These are phyloP conservation scores for Aureobasidium sp. DNA, from an alignment of 2,329 filamentous ascomycete genomes.

Conservation along the genomic window DNA sequence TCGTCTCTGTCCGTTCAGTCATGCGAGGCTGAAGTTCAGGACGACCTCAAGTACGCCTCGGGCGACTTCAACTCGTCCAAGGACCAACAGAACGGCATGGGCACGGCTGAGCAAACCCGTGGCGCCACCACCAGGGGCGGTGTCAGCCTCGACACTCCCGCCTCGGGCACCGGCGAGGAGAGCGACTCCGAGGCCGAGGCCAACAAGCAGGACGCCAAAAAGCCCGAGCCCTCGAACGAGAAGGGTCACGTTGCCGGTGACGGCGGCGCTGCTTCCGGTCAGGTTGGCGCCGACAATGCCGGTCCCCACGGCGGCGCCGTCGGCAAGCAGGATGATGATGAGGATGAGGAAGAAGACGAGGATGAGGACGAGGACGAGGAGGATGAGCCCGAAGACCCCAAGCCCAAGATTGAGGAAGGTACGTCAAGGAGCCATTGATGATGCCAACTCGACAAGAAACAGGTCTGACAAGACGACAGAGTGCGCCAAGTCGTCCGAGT, in stretches of 20 bases:
- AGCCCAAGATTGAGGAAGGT: constrained; percentile 89
- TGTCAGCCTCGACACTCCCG: constrained; percentile 29
- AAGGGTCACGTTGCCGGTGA: constrained; percentile 22
- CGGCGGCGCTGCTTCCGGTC: constrained; percentile 22
- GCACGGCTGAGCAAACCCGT: constrained; percentile 23
- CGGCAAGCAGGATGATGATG: constrained; percentile 31
- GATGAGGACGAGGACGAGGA: constrained; percentile 79
- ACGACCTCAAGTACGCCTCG: constrained; percentile 40
- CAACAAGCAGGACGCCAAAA: constrained; percentile 34
- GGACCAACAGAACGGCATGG: constrained; percentile 19
- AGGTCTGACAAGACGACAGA: constrained; percentile 45
- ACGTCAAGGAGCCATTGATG: constrained; percentile 31
- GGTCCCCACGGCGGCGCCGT: constrained; percentile 22
- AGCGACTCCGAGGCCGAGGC: constrained; percentile 32
- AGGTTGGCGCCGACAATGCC: constrained; percentile 19
- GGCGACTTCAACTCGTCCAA: constrained; percentile 32
- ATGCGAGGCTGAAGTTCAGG: constrained; percentile 51
- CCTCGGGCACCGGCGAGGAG: constrained; percentile 36
- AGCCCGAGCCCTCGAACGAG: constrained; percentile 17
- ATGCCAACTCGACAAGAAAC: background rate
- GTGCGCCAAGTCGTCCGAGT: constrained; percentile 79
- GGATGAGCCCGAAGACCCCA: constrained; percentile 77
- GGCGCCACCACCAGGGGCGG: constrained; percentile 29
- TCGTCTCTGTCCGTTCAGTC: constrained; percentile 55
- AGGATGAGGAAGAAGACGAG: constrained; percentile 49